Evolutionary conservation across 164 flowering plant species (phyloP).

Genomic region (Stephania yunnanensis): DNA sequence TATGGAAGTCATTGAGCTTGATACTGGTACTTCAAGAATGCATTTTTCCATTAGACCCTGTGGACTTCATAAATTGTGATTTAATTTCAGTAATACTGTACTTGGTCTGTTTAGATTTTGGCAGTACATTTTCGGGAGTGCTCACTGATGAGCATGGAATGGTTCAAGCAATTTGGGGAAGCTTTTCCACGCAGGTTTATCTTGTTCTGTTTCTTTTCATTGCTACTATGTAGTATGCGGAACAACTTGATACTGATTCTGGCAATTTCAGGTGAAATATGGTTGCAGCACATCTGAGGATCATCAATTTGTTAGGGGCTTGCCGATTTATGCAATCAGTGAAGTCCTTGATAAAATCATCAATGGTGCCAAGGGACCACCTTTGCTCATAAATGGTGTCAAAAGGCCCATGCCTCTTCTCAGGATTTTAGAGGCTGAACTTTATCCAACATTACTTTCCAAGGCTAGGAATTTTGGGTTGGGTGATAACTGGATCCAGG

Average conservation of each 20-base stretch:
- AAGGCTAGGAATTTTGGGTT: slow-evolving; percentile 94
- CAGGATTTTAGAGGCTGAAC: slow-evolving; percentile 83
- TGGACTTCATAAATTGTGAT: background rate
- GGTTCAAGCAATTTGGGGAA: slow-evolving; percentile 92
- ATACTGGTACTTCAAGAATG: slow-evolving; percentile 50
- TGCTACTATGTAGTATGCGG: background rate
- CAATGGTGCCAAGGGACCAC: slow-evolving; percentile 59
- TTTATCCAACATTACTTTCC: slow-evolving; percentile 88
- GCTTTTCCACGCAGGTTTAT: slow-evolving; percentile 92
- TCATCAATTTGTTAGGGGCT: slow-evolving; percentile 91
- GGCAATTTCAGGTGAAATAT: slow-evolving; percentile 61
- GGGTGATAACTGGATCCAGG: slow-evolving; percentile 82
- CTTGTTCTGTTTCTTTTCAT: slow-evolving; percentile 5
- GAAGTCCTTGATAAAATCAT: slow-evolving; percentile 73
- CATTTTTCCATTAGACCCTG: slow-evolving; percentile 1
- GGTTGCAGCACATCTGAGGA: slow-evolving; percentile 73
- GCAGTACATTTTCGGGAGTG: slow-evolving; percentile 87
- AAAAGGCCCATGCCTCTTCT: slow-evolving; percentile 84
- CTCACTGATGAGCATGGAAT: slow-evolving; percentile 85
- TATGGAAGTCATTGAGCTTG: slow-evolving; percentile 97
- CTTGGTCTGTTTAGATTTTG: slow-evolving; percentile 56
- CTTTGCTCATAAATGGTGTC: slow-evolving; percentile 71
- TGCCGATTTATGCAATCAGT: slow-evolving; percentile 71
- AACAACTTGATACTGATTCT: slow-evolving; percentile 5
- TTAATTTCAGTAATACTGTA: background rate